Percentiles rank a stretch among this genome's conserved stretches.
phyloP scores from a whole-genome alignment of 2,329 filamentous ascomycete species.

The Fusarium sp. region DNA sequence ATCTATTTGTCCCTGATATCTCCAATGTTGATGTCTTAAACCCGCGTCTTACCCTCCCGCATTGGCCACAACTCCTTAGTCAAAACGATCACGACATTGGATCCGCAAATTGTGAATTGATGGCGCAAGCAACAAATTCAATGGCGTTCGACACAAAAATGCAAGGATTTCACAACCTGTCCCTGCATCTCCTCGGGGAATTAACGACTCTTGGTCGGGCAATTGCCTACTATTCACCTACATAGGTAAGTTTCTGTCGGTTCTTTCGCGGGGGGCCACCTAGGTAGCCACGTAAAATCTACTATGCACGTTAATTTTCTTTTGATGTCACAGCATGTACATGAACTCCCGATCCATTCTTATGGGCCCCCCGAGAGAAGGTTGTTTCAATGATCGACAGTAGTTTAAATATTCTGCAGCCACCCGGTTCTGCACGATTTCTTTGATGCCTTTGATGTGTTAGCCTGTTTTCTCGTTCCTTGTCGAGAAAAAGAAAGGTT shows the following conservation, averaged over 20 bases:
- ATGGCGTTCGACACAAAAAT: constrained; percentile 4
- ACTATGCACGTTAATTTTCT: not conserved
- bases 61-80: not conserved
- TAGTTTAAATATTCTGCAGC: not conserved
- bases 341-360: not conserved
- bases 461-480: not conserved
- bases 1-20: no score
- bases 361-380: not conserved
- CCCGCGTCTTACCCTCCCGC: not conserved
- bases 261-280: not conserved
- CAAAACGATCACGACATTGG: constrained; percentile 3
- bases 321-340: not conserved
- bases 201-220: not conserved
- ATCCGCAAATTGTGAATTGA: constrained; percentile 13
- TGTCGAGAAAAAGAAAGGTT: not conserved
- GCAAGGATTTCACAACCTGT: not conserved
- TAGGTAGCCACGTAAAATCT: not conserved
- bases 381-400: not conserved
- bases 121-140: not conserved
- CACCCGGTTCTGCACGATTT: not conserved
- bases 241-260: not conserved
- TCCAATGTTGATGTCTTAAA: not conserved
- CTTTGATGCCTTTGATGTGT: not conserved
- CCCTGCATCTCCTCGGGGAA: constrained; percentile 15
- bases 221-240: constrained; percentile 5